A percentile compares a stretch with the other conserved stretches of the same genome.
phyloP scores from a whole-genome alignment of 2,329 filamentous ascomycete species.

The Botryotinia convoluta region DNA sequence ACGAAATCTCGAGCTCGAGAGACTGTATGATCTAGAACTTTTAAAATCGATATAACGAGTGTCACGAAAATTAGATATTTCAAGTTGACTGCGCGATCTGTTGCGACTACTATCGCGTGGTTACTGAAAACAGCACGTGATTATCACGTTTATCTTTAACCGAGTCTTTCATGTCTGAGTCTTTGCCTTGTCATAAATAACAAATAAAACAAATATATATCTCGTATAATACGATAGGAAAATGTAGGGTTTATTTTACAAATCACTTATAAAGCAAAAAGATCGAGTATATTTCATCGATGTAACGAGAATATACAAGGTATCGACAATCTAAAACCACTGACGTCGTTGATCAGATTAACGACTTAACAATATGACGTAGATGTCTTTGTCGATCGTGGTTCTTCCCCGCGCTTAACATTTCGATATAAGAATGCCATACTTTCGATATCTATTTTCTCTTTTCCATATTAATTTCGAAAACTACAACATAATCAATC shows the following conservation, averaged over 20 bases:
- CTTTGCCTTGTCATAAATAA: background rate
- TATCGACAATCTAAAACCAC: background rate
- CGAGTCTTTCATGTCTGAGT: background rate
- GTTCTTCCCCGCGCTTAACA: background rate
- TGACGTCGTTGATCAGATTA: constrained; percentile 11
- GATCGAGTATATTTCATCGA: background rate
- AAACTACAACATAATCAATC: background rate
- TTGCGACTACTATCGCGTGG: background rate
- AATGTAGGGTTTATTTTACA: background rate
- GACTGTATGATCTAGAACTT: background rate
- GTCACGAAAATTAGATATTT: background rate
- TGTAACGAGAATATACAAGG: background rate
- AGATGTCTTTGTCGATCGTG: background rate
- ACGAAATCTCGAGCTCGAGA: background rate
- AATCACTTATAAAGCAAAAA: background rate
- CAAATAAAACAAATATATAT: background rate
- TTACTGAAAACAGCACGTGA: background rate
- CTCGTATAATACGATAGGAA: background rate
- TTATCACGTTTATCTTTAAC: background rate
- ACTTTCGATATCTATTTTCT: background rate
- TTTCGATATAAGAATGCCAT: constrained; percentile 1
- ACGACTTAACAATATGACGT: background rate
- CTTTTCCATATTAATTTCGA: background rate
- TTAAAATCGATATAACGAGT: background rate
- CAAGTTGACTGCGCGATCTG: background rate